Evolutionary conservation across 306 rosid species (phyloP), one percentile per base, ranked within the genome.

Genomic region (Chamaecrista fasciculata): DNA sequence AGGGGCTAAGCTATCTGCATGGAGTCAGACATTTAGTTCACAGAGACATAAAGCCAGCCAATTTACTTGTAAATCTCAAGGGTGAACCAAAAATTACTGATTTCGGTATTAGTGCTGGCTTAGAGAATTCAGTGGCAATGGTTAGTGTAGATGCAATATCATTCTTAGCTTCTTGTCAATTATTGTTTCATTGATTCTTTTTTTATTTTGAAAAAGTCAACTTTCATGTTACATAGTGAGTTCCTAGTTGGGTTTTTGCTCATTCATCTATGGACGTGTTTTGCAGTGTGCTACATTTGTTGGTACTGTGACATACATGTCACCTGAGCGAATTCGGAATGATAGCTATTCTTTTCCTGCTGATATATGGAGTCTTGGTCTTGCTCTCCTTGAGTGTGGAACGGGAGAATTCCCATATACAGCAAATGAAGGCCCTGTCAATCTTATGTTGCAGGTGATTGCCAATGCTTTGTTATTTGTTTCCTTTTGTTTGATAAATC

Each of bases 361-460:
- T 72, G 96, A 94, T 80, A 91, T 91, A 72, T 94, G 99, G 99
- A 94, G 97, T 83, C 87, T 94, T 59, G 99, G 97, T 57, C 99
- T 94, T 74, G 95, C 97, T 12, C 97, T 94, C 69, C 86, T 94
- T 19, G 96, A 94, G 80, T 88, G 97, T 70, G 99, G 97, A 29
- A 94, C 99, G 0, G 99, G 99, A 81, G 99, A 88, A 86, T 94
- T 94, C 71, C 96, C 99, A 14, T 94, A 91, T 69, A 80, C 97
- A 39, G 95, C 99, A 6, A 88, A 80, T 39, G 96, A 94, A 28
- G 99, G 97, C 64, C 97, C 96, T 10, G 96, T 94, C 63, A 91
- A 91, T 86, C 97, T 94, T 53, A 94, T 94, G 99, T 76, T 94
- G 71, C 99, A 94, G 97, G 99, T 94, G 66, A 72, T 65, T 70